phyloP scores from a whole-genome alignment of 148 eudicot genomes.

The Vaccinium corymbosum region DNA sequence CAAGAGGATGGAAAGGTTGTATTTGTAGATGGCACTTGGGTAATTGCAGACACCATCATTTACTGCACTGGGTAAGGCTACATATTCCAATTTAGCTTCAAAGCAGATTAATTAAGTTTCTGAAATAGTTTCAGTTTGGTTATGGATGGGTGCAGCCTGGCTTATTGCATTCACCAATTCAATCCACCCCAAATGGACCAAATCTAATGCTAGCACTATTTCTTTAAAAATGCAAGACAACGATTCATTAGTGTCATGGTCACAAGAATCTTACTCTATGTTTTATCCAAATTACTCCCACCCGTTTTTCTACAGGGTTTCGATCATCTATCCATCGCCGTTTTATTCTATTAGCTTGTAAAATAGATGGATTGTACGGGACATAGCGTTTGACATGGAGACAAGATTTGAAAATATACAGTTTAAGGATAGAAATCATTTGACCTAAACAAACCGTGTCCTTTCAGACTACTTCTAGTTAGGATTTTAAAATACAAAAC shows the following conservation, averaged over 20 bases:
- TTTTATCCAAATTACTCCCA: neutral
- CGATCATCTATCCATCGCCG: neutral
- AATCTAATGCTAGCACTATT: neutral
- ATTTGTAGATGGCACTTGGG: conserved; percentile 55
- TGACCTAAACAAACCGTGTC: neutral
- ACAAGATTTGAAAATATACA: neutral
- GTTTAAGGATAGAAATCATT: neutral
- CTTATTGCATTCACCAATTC: neutral
- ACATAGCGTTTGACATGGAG: neutral
- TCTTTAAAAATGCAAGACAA: neutral
- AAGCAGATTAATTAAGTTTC: neutral
- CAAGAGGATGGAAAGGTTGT: conserved; percentile 56
- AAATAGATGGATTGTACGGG: neutral
- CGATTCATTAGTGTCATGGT: neutral
- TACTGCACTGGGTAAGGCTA: conserved; percentile 71
- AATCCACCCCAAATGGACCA: neutral
- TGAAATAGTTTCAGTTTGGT: neutral
- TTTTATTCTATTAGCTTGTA: neutral
- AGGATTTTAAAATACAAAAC: too few species aligned
- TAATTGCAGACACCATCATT: conserved; percentile 60
- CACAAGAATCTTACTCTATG: neutral
- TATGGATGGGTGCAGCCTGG: neutral
- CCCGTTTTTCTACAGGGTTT: neutral
- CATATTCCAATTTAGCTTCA: neutral
- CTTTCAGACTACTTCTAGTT: too few species aligned